Conservation (phyloP, 306 rosid species). For the Delonix regia region DNA sequence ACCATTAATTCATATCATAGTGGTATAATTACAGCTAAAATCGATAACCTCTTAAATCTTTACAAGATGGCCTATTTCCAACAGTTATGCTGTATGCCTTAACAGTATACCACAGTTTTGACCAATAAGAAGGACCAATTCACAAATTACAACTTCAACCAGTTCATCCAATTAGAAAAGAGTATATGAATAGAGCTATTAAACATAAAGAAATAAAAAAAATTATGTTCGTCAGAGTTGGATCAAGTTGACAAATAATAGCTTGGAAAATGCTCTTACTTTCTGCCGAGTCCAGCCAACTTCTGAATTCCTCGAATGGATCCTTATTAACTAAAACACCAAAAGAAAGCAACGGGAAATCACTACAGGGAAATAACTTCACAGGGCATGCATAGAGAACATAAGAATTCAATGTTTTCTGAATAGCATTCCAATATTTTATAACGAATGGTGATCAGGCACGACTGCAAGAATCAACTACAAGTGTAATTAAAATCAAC, state of each 20-base stretch:
- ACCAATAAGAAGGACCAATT: conserved; percentile 20
- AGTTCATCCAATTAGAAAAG: conserved; percentile 36
- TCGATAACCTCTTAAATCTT: conserved; percentile 25
- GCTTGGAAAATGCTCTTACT: conserved; percentile 53
- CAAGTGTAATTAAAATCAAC: conserved; percentile 26
- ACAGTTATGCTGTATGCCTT: conserved; percentile 10
- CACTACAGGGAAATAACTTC: conserved; percentile 35
- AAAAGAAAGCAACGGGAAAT: conserved; percentile 25
- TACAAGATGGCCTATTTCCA: conserved; percentile 22
- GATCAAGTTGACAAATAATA: conserved; percentile 10
- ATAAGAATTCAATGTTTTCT: conserved; percentile 9
- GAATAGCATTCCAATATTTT: conserved; percentile 15
- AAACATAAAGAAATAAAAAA: neutral
- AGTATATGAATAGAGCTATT: neutral
- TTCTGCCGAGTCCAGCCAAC: conserved; percentile 93
- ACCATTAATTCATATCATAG: conserved; percentile 1
- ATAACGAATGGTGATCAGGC: neutral
- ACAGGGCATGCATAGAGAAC: conserved; percentile 26
- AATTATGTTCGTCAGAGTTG: neutral
- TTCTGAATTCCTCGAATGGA: conserved; percentile 67
- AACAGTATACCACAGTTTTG: conserved; percentile 23
- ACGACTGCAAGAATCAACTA: conserved; percentile 13
- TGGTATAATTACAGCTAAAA: conserved; percentile 11
- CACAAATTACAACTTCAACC: conserved; percentile 16
- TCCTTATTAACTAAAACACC: conserved; percentile 67